Evolutionary conservation across 2,329 filamentous ascomycete genomes (phyloP), one percentile per base, ranked within the genome.

Genomic region (Endocalyx cinctus): DNA sequence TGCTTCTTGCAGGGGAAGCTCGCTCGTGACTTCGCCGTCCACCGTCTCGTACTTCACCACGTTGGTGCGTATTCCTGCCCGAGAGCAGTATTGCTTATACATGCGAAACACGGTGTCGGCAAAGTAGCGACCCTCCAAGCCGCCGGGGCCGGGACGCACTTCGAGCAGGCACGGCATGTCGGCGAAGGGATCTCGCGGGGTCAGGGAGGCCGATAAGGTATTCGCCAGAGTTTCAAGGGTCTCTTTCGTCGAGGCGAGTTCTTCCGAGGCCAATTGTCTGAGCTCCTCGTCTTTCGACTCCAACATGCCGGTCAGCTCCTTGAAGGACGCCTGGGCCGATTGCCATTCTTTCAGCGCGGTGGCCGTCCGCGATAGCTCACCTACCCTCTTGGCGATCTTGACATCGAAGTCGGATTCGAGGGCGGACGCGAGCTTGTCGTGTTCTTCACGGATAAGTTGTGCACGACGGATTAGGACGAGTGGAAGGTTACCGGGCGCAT

Each of bases 161-260:
- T 98, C 92, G 26, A 98, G 64, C 43, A 98, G 73, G 59, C 90
- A 97, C 33, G 89, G 87, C 47, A 97, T 74, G 42, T 87, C 76
- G 19, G 87, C 87, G 56, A 96, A 98, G 3, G 89, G 86, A 57
- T 98, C 89, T 25, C 79, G 77, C 1, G 92, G 92, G 12, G 94
- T 84, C 33, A 98, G 72, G 28, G 84, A 79, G 15, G 74, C 77
- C 17, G 87, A 87, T 27, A 98, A 72, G 22, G 74, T 76, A 23
- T 71, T 71, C 0, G 79, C 79, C 17, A 94, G 73, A 1, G 63
- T 55, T 3, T 73, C 69, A 16, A 96, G 72, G 37, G 74, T 68
- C 5, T 70, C 62, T 12, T 72, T 66, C 10, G 86, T 87, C 3
- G 72, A 59, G n/a, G 67, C 64, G 7, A 97, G 70, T 56, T 98